Conservation (phyloP, 768 basidiomycete species). For the Phanerodontia chrysosporium region DNA sequence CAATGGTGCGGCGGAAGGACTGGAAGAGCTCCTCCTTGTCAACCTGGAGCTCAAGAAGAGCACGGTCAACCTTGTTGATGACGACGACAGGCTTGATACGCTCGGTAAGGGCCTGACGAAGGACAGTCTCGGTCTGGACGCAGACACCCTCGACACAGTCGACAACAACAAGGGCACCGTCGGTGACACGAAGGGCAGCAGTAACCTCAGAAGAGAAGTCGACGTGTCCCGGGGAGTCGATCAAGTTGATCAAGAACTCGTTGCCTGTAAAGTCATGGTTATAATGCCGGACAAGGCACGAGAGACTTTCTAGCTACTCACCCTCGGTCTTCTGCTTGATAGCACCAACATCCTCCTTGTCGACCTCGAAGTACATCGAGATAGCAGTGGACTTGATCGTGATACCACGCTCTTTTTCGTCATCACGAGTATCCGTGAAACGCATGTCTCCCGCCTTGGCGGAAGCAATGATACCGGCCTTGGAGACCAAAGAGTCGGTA, state of each 20-base stretch:
- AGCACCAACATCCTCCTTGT: constrained; percentile 78
- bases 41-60: constrained; percentile 96
- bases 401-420: constrained; percentile 99
- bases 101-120: constrained; percentile 94
- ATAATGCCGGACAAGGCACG: constrained; percentile 11
- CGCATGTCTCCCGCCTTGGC: constrained; percentile 95
- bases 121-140: constrained; percentile 98
- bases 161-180: constrained; percentile 98
- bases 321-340: constrained; percentile 96
- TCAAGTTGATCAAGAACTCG: constrained; percentile 99
- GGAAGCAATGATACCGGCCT: constrained; percentile 97
- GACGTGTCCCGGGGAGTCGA: constrained; percentile 99
- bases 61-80: constrained; percentile 99
- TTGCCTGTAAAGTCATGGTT: constrained; percentile 44
- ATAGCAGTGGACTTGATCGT: constrained; percentile 99
- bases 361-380: constrained; percentile 98
- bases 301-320: constrained; percentile 28
- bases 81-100: constrained; percentile 99
- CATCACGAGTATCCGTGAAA: constrained; percentile 94
- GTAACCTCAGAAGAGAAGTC: constrained; percentile 99
- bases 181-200: constrained; percentile 98
- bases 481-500: constrained; percentile 97
- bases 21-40: constrained; percentile 96
- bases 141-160: constrained; percentile 99
- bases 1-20: constrained; percentile 95